Percentiles rank a stretch among this genome's conserved stretches.
Evolutionary conservation across 176 grass and related monocot genomes (phyloP).

Genomic region (Rhynchospora pubera): DNA sequence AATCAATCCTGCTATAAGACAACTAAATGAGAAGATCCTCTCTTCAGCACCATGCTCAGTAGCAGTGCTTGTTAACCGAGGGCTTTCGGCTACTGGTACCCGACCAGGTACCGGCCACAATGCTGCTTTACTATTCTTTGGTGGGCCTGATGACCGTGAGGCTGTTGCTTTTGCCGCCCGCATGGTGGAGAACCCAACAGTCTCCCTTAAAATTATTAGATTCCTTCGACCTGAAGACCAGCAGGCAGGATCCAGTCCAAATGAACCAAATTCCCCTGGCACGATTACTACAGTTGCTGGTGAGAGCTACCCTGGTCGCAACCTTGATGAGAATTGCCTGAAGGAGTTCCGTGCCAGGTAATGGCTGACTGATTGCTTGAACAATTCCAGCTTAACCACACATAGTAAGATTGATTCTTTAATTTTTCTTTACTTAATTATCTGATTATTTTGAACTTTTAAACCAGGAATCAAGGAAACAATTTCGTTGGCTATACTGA

Average conservation of each 20-base stretch:
- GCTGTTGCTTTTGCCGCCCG: slow-evolving; percentile 52
- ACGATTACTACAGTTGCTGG: slow-evolving; percentile 28
- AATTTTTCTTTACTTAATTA: not conserved
- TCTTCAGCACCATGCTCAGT: slow-evolving; percentile 52
- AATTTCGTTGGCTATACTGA: slow-evolving; percentile 28
- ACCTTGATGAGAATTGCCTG: slow-evolving; percentile 61
- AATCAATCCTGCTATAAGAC: slow-evolving; percentile 34
- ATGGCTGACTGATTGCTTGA: not conserved
- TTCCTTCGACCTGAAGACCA: slow-evolving; percentile 39
- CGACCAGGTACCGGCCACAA: slow-evolving; percentile 26
- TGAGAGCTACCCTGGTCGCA: slow-evolving; percentile 21
- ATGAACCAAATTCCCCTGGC: not conserved
- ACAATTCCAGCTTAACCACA: not conserved
- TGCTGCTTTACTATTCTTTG: slow-evolving; percentile 63
- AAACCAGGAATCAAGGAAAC: slow-evolving; percentile 20
- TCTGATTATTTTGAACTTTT: not conserved
- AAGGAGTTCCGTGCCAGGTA: slow-evolving; percentile 50
- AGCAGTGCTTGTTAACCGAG: slow-evolving; percentile 67
- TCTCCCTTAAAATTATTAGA: slow-evolving; percentile 56
- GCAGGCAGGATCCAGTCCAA: not conserved
- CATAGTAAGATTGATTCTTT: not conserved
- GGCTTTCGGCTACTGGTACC: slow-evolving; percentile 41
- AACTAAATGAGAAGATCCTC: slow-evolving; percentile 51
- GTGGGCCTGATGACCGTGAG: slow-evolving; percentile 74
- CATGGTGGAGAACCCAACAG: slow-evolving; percentile 49